Conservation (phyloP, 306 rosid species). For the Quercus aquifolioides region DNA sequence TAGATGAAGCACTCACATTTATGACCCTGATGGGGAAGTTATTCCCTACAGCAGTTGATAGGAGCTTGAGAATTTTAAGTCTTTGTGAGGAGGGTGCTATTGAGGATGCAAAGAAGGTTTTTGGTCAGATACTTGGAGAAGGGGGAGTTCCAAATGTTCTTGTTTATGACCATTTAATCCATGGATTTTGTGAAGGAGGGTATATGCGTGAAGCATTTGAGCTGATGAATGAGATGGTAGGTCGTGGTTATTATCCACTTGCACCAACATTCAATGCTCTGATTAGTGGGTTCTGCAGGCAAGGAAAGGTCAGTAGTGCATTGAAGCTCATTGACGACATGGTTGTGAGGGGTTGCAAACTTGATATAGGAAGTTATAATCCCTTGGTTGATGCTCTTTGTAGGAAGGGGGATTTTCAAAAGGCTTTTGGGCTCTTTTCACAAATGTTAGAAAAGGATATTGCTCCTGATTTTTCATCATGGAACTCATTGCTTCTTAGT, state of each 20-base stretch:
- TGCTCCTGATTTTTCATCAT: conserved; percentile 42
- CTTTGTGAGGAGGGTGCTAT: conserved; percentile 40
- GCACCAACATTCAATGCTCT: conserved; percentile 55
- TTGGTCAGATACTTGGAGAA: conserved; percentile 48
- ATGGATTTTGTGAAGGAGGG: conserved; percentile 38
- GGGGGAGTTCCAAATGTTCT: conserved; percentile 60
- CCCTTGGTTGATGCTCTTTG: conserved; percentile 41
- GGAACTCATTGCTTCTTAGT: conserved; percentile 52
- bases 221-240: conserved; percentile 65
- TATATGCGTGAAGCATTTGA: conserved; percentile 53
- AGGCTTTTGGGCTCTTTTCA: conserved; percentile 38
- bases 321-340: conserved; percentile 60
- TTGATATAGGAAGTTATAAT: conserved; percentile 41
- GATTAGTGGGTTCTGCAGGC: conserved; percentile 47
- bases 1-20: conserved; percentile 50
- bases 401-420: conserved; percentile 48
- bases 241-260: conserved; percentile 45
- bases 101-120: conserved; percentile 58
- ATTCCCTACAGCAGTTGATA: conserved; percentile 67
- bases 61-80: conserved; percentile 48
- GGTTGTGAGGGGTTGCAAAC: conserved; percentile 51
- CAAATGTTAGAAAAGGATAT: conserved; percentile 53
- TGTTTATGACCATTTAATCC: conserved; percentile 53
- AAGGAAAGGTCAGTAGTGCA: conserved; percentile 49
- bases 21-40: conserved; percentile 41